Evolutionary conservation across 352 stramenopile species (phyloP).

Genomic region (Albugo laibachii): DNA sequence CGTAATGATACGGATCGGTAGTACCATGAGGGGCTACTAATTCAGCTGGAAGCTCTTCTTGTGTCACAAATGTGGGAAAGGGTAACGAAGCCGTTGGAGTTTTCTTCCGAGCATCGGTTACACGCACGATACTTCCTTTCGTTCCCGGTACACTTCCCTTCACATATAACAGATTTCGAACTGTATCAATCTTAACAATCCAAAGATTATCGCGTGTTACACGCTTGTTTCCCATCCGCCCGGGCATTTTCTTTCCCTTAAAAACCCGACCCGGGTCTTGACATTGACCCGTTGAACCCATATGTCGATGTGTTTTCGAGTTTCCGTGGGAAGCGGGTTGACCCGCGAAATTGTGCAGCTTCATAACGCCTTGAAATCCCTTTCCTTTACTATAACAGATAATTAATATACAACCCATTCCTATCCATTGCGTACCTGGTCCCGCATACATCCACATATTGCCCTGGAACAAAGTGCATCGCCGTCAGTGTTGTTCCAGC

Average conservation of each 20-base stretch:
- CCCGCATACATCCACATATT: slow-evolving; percentile 95
- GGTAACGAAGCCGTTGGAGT: slow-evolving; percentile 29
- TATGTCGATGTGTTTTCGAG: slow-evolving; percentile 90
- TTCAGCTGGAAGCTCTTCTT: slow-evolving; percentile 29
- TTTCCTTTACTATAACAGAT: slow-evolving; percentile 47
- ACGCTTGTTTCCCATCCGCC: slow-evolving; percentile 87
- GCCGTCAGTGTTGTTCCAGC: slow-evolving; percentile 87
- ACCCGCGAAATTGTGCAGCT: slow-evolving; percentile 93
- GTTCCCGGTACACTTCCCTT: slow-evolving; percentile 84
- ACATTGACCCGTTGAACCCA: slow-evolving; percentile 94
- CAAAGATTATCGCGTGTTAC: slow-evolving; percentile 94
- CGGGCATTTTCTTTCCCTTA: slow-evolving; percentile 99
- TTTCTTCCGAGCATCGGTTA: slow-evolving; percentile 81
- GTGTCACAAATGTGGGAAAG: slow-evolving; percentile 68
- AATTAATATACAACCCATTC: not conserved
- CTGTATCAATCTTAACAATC: slow-evolving; percentile 82
- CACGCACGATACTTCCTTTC: slow-evolving; percentile 68
- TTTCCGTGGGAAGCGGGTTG: slow-evolving; percentile 95
- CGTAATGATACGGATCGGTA: slow-evolving; percentile 70
- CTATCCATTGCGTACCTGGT: slow-evolving; percentile 26
- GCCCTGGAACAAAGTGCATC: slow-evolving; percentile 94
- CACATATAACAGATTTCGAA: slow-evolving; percentile 88
- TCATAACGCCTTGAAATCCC: slow-evolving; percentile 94
- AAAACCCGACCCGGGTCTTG: slow-evolving; percentile 97
- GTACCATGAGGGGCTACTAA: slow-evolving; percentile 60